Evolutionary conservation across 768 basidiomycete genomes (phyloP), one percentile per base, ranked within the genome.

Genomic region (Boletales sp.): DNA sequence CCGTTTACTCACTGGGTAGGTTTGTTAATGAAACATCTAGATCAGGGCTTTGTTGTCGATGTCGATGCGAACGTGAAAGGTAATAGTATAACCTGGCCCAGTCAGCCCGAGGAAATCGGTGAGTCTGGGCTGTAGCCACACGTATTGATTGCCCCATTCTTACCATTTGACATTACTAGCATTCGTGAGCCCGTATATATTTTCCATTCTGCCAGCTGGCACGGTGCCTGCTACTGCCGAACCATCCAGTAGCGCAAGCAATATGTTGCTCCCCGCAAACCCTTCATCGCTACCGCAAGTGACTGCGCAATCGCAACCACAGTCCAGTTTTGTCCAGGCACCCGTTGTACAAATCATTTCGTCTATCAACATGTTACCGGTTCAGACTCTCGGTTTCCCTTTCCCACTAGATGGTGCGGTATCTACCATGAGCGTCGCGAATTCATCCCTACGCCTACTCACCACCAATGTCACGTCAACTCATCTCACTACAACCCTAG

Each of bases 51-150:
- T 18, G 77, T 88, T 48, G 67, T 94, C 50, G 82, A 81, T 11
- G 52, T 69, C 7, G 80, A 86, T 53, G 85, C 79, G 0, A 83
- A 78, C 55, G 75, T 79, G 0, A 72, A 79, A 34, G 56, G 69
- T 2, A 58, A 68, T 9, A 71, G 72, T 15, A 77, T 94, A 14
- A 79, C 80, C 52, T 94, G 90, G 87, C 81, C 84, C 2, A 77
- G 79, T n/a, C 77, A 84, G 41, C 90, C 90, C 19, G 91, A 94
- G 60, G 93, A 95, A 53, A 75, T 86, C 24, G 76, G 90, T 86
- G 55, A 58, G 70, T 47, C 29, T 37, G 8, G 4, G 24, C 30
- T 19, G 8, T 42, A 32, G 7, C 45, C 18, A 9, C 27, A 15
- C 76, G 86, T 27, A 46, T 87, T 84, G 81, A 75, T 77, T 2